Base-by-base conservation (phyloP, 345 rosid species). In the Camelina neglecta region DNA sequence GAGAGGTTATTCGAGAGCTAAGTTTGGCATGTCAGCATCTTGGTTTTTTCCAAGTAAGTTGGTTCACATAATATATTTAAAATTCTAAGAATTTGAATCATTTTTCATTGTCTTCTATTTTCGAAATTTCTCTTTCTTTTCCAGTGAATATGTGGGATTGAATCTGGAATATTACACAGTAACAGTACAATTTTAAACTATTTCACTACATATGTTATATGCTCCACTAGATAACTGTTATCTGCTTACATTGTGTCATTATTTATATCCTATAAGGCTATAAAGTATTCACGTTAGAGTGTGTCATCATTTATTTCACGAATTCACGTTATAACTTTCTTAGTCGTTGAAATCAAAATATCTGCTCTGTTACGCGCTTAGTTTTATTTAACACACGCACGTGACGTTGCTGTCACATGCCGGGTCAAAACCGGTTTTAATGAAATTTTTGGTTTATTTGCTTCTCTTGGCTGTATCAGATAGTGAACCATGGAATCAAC, bases 41-140 rank as follows among this genome's bases (percentile, higher is more conserved):
- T 16, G 93, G 93, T 35, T 88, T 88, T 76, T 88, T 89, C 63
- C 89, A 84, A 56, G 95, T 89, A 78, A 80, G 71, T 48, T 47
- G 26, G 31, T 2, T 26, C 7, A 21, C 26, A 39, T 59, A 20
- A n/a, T 33, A 18, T 23, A 33, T 12, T 8, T 56, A 26, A 44
- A n/a, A 5, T 11, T 69, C 31, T 8, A 24, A 10, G 12, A 55
- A 26, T 7, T 67, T 50, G 13, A n/a, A 20, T n/a, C 23, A 3
- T 54, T 13, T 53, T 33, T 33, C 36, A 4, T 33, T 1, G 36
- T 24, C 4, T 26, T 26, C 29, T 26, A 7, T 33, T 6, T 35
- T 7, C 7, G 38, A 35, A 42, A 0, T 6, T 47, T 47, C 3
- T 47, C 8, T 48, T n/a, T 47, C 18, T 47, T 47, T 44, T 1